phyloP scores from a whole-genome alignment of 305 asterid species.

The Rubia peregrina region DNA sequence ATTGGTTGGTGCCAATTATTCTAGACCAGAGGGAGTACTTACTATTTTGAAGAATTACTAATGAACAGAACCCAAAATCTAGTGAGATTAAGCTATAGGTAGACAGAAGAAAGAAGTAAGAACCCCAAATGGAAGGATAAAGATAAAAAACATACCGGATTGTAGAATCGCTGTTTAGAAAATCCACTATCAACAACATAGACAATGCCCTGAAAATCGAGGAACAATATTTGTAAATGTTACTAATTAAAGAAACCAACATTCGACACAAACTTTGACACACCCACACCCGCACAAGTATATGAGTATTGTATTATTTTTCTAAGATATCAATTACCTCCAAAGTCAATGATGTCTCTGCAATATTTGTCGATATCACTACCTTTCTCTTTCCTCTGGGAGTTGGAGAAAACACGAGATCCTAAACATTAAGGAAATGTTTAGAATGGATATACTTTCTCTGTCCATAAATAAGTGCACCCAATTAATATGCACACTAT shows the following conservation, averaged over 20 bases:
- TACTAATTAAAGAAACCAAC: background rate
- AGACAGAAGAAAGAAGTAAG: conserved; percentile 6
- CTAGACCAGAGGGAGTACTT: background rate
- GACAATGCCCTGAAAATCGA: conserved; percentile 63
- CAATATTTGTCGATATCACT: conserved; percentile 87
- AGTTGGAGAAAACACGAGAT: conserved; percentile 80
- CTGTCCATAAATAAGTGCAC: conserved; percentile 4
- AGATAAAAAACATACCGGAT: conserved; percentile 52
- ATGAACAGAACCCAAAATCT: background rate
- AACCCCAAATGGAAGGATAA: background rate
- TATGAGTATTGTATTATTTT: background rate
- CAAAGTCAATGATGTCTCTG: conserved; percentile 96
- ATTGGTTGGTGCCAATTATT: too few species aligned
- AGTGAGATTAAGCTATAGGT: background rate
- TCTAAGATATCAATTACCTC: conserved; percentile 43
- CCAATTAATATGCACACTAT: background rate
- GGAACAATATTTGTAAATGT: conserved; percentile 12
- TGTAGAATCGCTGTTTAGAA: conserved; percentile 87
- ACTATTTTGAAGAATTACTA: background rate
- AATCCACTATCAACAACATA: conserved; percentile 92
- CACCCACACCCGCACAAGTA: background rate
- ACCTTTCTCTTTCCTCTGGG: conserved; percentile 98
- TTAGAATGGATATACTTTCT: background rate
- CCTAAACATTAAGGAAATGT: conserved; percentile 34
- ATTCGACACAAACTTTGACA: background rate